Base-by-base conservation (phyloP, 2,329 filamentous ascomycete genomes). In the Eurotiales sp. region DNA sequence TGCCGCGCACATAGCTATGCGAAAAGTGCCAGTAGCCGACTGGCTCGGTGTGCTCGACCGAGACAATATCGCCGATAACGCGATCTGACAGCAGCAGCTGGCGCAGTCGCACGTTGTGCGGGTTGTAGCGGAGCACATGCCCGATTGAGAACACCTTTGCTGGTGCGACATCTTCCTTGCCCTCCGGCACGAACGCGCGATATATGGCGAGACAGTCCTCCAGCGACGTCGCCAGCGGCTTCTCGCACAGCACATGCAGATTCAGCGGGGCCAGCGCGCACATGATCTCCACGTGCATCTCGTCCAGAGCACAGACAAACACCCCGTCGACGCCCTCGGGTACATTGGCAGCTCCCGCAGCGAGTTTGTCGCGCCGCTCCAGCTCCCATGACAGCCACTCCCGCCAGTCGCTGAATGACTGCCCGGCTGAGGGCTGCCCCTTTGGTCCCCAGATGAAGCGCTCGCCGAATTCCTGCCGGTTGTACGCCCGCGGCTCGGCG, bases 1-100 rank as follows among this genome's bases (percentile, higher is more conserved):
- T 96, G 14, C 93, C 93, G 41, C 83, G 82, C 30, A 97, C 92
- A 61, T 92, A 96, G 37, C 85, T 90, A 67, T 96, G 91, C 0
- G 87, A 79, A 66, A 95, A 97, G 67, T 97, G 93, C 89, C 90
- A 97, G 85, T 87, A 95, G 1, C 93, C 93, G 0, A 99, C 86
- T 0, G 93, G 93, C 68, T 97, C 93, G 0, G 89, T 93, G 69
- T 97, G 93, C 56, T 95, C 88, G 34, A 96, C 78, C 34, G 87
- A 92, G 47, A 95, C 75, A 25, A 96, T 77, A 50, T 96, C 87
- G 6, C 93, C 93, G 62, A 99, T 86, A 11, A 85, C 81, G 11
- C 79, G 78, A 47, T 95, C 83, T 57, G 87, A 79, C 1, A 90
- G 78, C 4, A 97, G 77, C 14, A 97, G 73, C 64, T 86, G 84